A percentile compares a stretch with the other conserved stretches of the same genome.
These are phyloP conservation scores for Penicillium cosmopolitanum DNA, from an alignment of 495 filamentous ascomycete genomes.

Conservation along the genomic window DNA sequence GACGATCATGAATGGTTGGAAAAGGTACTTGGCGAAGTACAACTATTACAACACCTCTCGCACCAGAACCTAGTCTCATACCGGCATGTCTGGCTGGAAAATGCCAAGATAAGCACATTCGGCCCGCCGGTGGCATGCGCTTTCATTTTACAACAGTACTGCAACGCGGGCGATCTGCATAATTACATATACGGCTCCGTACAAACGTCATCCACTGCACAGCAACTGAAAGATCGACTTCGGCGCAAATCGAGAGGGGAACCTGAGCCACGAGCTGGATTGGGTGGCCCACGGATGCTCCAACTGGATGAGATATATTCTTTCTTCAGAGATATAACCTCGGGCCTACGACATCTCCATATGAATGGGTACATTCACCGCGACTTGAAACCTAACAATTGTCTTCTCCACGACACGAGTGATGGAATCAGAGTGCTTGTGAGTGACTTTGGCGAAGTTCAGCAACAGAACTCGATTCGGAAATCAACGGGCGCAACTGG, in stretches of 20 bases:
- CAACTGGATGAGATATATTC: constrained; percentile 93
- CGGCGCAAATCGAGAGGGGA: constrained; percentile 73
- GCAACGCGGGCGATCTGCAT: constrained; percentile 91
- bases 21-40: constrained; percentile 91
- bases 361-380: constrained; percentile 94
- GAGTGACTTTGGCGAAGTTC: constrained; percentile 96
- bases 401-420: constrained; percentile 78
- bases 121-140: constrained; percentile 92
- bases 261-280: constrained; percentile 51
- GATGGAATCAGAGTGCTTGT: constrained; percentile 77
- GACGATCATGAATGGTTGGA: constrained; percentile 95
- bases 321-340: constrained; percentile 94
- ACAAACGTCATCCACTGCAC: constrained; percentile 64
- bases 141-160: constrained; percentile 97
- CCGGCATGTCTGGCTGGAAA: constrained; percentile 94
- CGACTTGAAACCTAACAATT: constrained; percentile 95
- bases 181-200: constrained; percentile 76
- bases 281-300: constrained; percentile 64
- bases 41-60: constrained; percentile 84
- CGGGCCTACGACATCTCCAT: constrained; percentile 88
- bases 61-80: constrained; percentile 98
- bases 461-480: constrained; percentile 74
- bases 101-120: constrained; percentile 79
- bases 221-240: constrained; percentile 85
- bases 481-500: constrained; percentile 92